Evolutionary conservation across 2,329 filamentous ascomycete species (phyloP), one percentile per base, ranked within the genome.

Genomic region (Zarea fungicola): DNA sequence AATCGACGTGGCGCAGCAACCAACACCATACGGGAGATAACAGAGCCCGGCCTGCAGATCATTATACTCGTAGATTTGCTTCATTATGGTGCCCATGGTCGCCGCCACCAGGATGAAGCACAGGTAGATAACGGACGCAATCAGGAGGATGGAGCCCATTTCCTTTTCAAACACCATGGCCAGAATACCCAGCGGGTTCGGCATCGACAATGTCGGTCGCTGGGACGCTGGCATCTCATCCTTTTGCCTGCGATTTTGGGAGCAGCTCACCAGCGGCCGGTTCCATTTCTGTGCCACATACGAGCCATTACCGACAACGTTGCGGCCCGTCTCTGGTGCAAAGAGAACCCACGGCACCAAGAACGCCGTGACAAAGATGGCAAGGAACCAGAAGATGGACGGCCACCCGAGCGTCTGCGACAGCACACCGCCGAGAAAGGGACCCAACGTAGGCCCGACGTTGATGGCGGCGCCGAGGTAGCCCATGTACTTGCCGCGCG

Each of bases 401-500:
- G 77, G 69, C 84, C 84, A 88, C 8, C 80, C 81, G 0, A 85
- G 70, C 52, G 77, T 84, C 54, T 85, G 70, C 16, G 75, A 74
- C 16, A 89, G 63, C 1, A 87, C 54, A 1, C 84, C 85, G 13
- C 85, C 84, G 4, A 87, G 67, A 1, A 85, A 73, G 0, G 84
- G 83, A 0, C 79, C 75, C 5, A 81, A 48, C 1, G 77, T 66
- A 3, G 76, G 75, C 0, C 75, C 76, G 25, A 86, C 59, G 4
- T 83, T 79, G 47, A 77, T 69, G 14, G 77, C 81, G 4, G 73
- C 73, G 26, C 75, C 77, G n/a, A 83, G 78, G 52, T 83, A 76
- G 43, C 80, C 85, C 69, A 91, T 84, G 59, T 87, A 91, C 49
- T 76, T 78, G 3, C 87, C 88, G 56, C 88, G 72, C 62, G 92